phyloP scores from a whole-genome alignment of 768 basidiomycete genomes.

The Gloeostereum incarnatum region DNA sequence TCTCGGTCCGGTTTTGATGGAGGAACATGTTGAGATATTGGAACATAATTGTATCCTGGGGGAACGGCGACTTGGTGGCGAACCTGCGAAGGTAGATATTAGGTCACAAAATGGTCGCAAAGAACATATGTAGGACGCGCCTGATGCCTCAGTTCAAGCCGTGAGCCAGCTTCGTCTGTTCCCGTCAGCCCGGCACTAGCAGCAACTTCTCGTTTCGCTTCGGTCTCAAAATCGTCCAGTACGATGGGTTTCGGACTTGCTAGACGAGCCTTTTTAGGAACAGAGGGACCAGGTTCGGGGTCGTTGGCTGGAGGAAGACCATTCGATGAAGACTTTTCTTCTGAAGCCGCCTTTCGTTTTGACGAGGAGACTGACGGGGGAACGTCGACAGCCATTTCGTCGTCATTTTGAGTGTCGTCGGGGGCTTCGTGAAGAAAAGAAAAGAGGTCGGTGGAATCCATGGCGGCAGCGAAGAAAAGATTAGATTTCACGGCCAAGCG shows the following conservation, averaged over 20 bases:
- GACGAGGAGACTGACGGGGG: constrained; percentile 12
- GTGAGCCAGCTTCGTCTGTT: constrained; percentile 53
- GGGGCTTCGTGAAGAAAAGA: constrained; percentile 51
- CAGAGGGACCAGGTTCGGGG: constrained; percentile 26
- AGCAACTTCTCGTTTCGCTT: constrained; percentile 86
- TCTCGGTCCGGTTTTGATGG: constrained; percentile 83
- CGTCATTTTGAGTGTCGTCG: constrained; percentile 25
- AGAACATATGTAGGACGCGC: constrained; percentile 23
- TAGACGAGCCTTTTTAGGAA: constrained; percentile 51
- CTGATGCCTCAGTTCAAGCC: constrained; percentile 77
- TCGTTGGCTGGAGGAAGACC: too few species aligned
- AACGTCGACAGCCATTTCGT: constrained; percentile 16
- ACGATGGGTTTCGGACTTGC: constrained; percentile 65
- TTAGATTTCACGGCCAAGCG: too few species aligned
- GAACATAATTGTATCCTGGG: constrained; percentile 81
- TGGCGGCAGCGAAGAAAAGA: too few species aligned
- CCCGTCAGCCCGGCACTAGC: constrained; percentile 84
- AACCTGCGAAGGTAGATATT: constrained; percentile 39
- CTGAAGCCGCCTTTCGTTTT: constrained; percentile 34
- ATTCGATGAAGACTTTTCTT: too few species aligned
- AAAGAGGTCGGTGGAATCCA: constrained; percentile 52
- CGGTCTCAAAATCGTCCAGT: constrained; percentile 91
- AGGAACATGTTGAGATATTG: constrained; percentile 87
- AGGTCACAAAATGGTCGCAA: not conserved
- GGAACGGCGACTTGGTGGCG: constrained; percentile 96